Conservation (phyloP, 257 asterid genomes). For the Petunia secreta region DNA sequence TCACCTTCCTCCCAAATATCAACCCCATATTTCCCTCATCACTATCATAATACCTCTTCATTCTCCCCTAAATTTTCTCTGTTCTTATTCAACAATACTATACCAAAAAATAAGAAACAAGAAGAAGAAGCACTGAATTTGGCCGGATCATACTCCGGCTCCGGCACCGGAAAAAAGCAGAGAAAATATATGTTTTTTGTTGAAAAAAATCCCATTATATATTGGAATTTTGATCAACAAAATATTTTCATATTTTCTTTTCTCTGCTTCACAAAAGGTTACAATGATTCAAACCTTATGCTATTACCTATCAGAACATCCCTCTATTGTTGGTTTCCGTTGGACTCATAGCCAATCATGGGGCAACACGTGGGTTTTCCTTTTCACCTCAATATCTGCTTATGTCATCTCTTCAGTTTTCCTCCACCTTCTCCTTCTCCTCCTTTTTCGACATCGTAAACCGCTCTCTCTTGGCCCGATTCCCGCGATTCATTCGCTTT, state of each 20-base stretch:
- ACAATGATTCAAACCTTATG: constrained; percentile 39
- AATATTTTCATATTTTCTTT: neutral
- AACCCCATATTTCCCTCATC: too few species aligned
- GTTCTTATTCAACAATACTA: too few species aligned
- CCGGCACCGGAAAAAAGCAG: neutral
- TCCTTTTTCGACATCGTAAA: constrained; percentile 57
- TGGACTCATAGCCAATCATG: constrained; percentile 73
- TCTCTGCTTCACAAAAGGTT: constrained; percentile 21
- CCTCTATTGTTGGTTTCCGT: constrained; percentile 72
- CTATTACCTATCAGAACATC: constrained; percentile 80
- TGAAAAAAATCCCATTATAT: too few species aligned
- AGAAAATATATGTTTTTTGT: neutral
- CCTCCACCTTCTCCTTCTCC: constrained; percentile 56
- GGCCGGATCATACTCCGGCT: neutral
- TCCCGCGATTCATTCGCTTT: constrained; percentile 80
- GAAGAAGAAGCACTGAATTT: too few species aligned
- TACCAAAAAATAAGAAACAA: too few species aligned
- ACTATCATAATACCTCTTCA: too few species aligned
- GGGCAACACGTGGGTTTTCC: constrained; percentile 85
- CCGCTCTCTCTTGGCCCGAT: constrained; percentile 68
- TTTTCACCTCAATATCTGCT: constrained; percentile 62
- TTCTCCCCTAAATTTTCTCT: too few species aligned
- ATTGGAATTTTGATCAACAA: neutral
- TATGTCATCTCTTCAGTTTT: constrained; percentile 53
- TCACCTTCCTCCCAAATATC: too few species aligned